phyloP scores from a whole-genome alignment of 163 green algal genomes.

The Scenedesmus sp. region DNA sequence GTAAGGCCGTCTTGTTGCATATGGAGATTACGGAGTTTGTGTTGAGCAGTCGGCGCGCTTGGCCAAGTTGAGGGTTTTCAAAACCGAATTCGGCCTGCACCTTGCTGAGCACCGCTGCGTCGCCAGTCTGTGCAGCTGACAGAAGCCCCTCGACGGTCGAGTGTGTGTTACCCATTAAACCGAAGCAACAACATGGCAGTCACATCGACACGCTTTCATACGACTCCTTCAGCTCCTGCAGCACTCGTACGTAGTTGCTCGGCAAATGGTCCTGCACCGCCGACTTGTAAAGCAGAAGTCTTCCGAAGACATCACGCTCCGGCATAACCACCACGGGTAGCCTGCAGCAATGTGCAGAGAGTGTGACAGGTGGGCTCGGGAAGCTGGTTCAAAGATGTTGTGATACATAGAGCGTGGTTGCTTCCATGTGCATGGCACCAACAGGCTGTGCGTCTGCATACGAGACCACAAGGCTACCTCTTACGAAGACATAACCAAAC shows the following conservation, averaged over 20 bases:
- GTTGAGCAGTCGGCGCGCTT: neutral
- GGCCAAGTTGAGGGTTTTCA: too few relatives aligned
- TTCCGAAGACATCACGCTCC: conserved; percentile 41
- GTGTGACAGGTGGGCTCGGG: neutral
- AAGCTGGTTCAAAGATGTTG: neutral
- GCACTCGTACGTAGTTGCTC: conserved; percentile 30
- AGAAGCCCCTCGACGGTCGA: neutral
- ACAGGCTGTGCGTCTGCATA: neutral
- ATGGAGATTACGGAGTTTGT: neutral
- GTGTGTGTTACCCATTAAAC: neutral
- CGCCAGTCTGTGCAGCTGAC: neutral
- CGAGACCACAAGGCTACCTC: too few relatives aligned
- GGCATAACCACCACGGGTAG: conserved; percentile 50
- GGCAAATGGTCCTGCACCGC: conserved; percentile 49
- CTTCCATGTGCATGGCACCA: neutral
- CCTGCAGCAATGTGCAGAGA: neutral
- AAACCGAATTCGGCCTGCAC: too few relatives aligned
- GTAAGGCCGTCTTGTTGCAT: neutral
- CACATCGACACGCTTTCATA: neutral
- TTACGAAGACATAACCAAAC: too few relatives aligned
- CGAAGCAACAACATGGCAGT: neutral
- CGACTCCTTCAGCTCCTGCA: conserved; percentile 23
- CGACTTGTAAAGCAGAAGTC: conserved; percentile 42
- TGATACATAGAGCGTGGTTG: neutral
- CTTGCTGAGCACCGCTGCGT: neutral